A percentile compares a stretch with the other conserved stretches of the same genome.
These are phyloP conservation scores for Aspergillus nidulans DNA, from an alignment of 495 filamentous ascomycete genomes.

Conservation along the genomic window DNA sequence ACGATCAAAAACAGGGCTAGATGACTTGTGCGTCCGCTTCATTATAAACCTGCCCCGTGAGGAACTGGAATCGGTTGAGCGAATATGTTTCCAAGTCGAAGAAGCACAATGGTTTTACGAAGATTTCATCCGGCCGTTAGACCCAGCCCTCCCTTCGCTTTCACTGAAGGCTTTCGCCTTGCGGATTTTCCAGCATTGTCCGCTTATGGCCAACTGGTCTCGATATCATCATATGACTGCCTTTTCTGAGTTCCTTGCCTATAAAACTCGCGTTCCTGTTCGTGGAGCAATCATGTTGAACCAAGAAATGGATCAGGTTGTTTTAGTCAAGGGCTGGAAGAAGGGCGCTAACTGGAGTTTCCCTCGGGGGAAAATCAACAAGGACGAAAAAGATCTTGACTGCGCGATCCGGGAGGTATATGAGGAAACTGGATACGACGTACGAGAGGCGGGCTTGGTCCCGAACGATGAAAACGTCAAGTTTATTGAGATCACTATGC, in stretches of 20 bases:
- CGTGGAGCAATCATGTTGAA: slow-evolving; percentile 91
- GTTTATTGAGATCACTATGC: slow-evolving; percentile 79
- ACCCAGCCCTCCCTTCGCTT: slow-evolving; percentile 79
- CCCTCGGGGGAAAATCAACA: slow-evolving; percentile 94
- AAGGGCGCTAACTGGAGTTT: slow-evolving; percentile 96
- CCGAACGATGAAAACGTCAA: slow-evolving; percentile 62
- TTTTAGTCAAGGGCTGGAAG: slow-evolving; percentile 96
- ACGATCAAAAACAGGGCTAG: slow-evolving; percentile 62
- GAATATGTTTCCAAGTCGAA: slow-evolving; percentile 97
- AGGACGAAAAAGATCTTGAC: slow-evolving; percentile 85
- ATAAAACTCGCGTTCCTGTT: slow-evolving; percentile 92
- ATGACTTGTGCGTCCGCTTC: slow-evolving; percentile 92
- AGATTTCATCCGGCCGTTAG: slow-evolving; percentile 90
- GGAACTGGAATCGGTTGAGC: slow-evolving; percentile 82
- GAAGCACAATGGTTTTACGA: slow-evolving; percentile 99
- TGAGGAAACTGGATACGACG: slow-evolving; percentile 91
- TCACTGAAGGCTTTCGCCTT: slow-evolving; percentile 76
- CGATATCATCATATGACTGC: slow-evolving; percentile 71
- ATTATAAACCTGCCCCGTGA: slow-evolving; percentile 91
- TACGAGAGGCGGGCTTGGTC: slow-evolving; percentile 67
- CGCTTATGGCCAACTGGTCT: slow-evolving; percentile 75
- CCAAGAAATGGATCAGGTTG: slow-evolving; percentile 80
- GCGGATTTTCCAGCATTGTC: slow-evolving; percentile 89
- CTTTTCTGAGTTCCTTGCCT: slow-evolving; percentile 83
- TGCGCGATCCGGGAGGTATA: slow-evolving; percentile 92